These are phyloP conservation scores for Tuber brumale DNA, from an alignment of 495 filamentous ascomycete genomes.

Conservation along the genomic window DNA sequence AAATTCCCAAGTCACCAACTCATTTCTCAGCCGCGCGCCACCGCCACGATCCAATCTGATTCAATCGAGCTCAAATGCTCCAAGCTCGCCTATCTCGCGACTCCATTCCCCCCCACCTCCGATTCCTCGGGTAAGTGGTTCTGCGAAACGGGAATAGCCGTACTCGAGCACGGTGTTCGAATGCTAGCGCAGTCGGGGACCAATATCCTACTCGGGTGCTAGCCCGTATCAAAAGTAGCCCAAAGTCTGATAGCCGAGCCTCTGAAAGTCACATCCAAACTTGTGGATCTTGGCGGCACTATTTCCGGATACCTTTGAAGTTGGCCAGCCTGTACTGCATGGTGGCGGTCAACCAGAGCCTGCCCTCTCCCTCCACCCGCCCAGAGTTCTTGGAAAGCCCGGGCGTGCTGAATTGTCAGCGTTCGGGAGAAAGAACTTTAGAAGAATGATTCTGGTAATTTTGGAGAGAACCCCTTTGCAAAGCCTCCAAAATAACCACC, in stretches of 20 bases:
- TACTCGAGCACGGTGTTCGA: not conserved
- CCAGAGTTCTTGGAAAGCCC: not conserved
- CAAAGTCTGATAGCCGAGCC: no score
- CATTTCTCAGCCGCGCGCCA: not conserved
- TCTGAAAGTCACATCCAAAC: no score
- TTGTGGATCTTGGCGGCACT: no score
- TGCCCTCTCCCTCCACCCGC: no score
- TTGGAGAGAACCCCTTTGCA: not conserved
- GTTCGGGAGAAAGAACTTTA: not conserved
- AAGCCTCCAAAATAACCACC: not conserved
- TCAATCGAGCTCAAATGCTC: not conserved
- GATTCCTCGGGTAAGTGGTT: not conserved
- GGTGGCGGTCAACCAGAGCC: not conserved
- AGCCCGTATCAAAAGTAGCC: no score
- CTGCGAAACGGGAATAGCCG: not conserved
- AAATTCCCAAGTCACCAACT: not conserved
- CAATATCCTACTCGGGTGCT: no score
- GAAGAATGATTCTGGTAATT: not conserved
- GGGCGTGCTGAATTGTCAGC: not conserved
- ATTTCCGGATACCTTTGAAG: no score
- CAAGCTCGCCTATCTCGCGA: not conserved
- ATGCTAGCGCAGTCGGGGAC: no score
- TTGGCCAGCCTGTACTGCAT: not conserved
- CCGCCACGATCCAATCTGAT: not conserved
- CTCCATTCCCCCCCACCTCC: not conserved